phyloP scores from a whole-genome alignment of 306 rosid species.

The Trifolium fragiferum region DNA sequence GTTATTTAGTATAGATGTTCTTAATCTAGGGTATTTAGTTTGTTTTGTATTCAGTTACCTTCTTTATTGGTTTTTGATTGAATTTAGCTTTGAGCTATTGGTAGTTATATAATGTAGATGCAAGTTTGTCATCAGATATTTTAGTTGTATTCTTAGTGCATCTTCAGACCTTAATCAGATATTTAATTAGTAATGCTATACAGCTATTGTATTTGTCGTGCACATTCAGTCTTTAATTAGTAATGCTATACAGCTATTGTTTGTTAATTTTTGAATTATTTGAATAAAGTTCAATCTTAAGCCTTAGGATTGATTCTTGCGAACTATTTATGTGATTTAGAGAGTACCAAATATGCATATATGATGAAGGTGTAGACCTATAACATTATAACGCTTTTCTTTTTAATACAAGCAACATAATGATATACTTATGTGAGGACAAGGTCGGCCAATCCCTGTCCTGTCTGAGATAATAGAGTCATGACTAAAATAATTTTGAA shows the following conservation, averaged over 20 bases:
- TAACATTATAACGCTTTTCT: background rate
- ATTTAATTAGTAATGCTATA: conserved; percentile 18
- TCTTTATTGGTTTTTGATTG: conserved; percentile 22
- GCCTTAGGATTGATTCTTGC: background rate
- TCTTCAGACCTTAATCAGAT: background rate
- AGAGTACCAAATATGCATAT: background rate
- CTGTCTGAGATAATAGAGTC: background rate
- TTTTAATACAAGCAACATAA: background rate
- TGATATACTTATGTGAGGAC: conserved; percentile 7
- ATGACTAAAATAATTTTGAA: conserved; percentile 13
- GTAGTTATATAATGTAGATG: conserved; percentile 14
- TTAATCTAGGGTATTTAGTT: conserved; percentile 3
- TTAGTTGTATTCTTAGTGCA: conserved; percentile 13
- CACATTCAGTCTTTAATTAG: conserved; percentile 22
- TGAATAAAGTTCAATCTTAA: background rate
- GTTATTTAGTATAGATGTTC: conserved; percentile 6
- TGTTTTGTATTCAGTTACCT: conserved; percentile 15
- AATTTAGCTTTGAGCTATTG: conserved; percentile 22
- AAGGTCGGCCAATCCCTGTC: conserved; percentile 19
- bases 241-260: conserved; percentile 11
- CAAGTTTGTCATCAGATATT: conserved; percentile 8
- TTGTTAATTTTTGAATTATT: background rate
- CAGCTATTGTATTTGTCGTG: conserved; percentile 3
- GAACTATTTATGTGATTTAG: background rate
- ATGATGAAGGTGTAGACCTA: too few relatives aligned